Base-by-base conservation (phyloP, 805 yeast genomes). In the Pichia californica region DNA sequence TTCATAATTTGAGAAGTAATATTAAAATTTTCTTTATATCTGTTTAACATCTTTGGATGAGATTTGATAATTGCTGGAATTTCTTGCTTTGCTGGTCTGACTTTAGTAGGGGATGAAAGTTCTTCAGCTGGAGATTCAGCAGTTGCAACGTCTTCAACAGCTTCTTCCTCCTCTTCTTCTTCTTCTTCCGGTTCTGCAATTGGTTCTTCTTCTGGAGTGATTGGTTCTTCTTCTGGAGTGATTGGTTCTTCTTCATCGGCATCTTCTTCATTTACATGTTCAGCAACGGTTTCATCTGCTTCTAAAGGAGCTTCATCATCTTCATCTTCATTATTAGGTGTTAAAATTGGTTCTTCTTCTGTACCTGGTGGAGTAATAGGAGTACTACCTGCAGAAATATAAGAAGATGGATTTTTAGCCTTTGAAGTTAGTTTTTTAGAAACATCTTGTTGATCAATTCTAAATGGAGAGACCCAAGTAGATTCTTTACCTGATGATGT, bases 11-110 rank as follows among this genome's bases (percentile, higher is more conserved):
- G 67, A 41, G 62, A 57, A n/a, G 79, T 77, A 21, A 73, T 64
- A 4, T 66, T 55, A 50, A 71, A 73, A 54, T 75, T 68, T 43
- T 69, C 78, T 48, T 70, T 62, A 62, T 76, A 76, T 39, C 73
- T 66, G 47, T 59, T 59, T 49, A 74, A 63, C 57, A 76, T 58
- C 32, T 66, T 63, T 26, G 82, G 82, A 29, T 47, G 43, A 16
- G 66, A 26, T 58, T 55, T 34, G 49, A 48, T 66, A 28, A 67
- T 40, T 48, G 66, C 70, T 50, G 67, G 62, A 46, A 66, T 67
- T 43, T 59, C 68, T 13, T 27, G 44, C 20, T 33, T 38, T 7
- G 51, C 51, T 7, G 43, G 39, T 15, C 29, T 34, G 11, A 23
- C 26, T 23, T n/a, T 26, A 7, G 35, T 7, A 7, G 23, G 13